Evolutionary conservation across 306 rosid genomes (phyloP), one percentile per base, ranked within the genome.

Genomic region (Trifolium repens): DNA sequence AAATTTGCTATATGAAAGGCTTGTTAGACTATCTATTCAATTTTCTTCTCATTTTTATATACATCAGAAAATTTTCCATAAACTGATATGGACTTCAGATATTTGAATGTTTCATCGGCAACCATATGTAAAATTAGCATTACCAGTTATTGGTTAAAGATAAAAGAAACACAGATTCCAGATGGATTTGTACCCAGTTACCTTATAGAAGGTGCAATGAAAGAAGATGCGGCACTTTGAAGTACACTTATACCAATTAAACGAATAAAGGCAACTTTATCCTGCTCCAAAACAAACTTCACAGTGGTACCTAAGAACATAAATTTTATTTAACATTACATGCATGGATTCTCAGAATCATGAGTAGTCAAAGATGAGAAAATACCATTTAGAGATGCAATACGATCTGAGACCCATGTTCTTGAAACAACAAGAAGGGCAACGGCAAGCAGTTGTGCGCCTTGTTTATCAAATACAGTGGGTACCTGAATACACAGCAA

Each of bases 381-480:
- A 73, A 73, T 87, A 93, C 98, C 98, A 83, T 93, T 93, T 52
- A 91, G 84, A 15, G 96, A 89, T 50, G 98, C 98, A 89, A 93
- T 93, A 24, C 98, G 98, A 83, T 93, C 98, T 17, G 97, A 96
- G 70, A 96, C 88, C 96, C 91, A 96, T 71, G 99, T 96, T 82
- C 99, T 88, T 66, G 99, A 90, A 59, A 92, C 86, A 64, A 92
- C 98, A 39, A 96, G 97, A 80, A 90, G 86, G 81, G 92, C 96
- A 59, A 96, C 99, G 53, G 97, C 97, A 72, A 96, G 90, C 72
- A 96, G 74, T 81, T 89, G 98, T 47, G 93, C 96, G 75, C 99
- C 98, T 89, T 96, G 99, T 80, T 88, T 92, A 89, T 96, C 98
- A 84, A 92, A 69, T 61, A 92, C 63, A 5, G 97, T 92, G 62